Base-by-base conservation (phyloP, 1,139 yeast species). In the Protomyces pachydermus region DNA sequence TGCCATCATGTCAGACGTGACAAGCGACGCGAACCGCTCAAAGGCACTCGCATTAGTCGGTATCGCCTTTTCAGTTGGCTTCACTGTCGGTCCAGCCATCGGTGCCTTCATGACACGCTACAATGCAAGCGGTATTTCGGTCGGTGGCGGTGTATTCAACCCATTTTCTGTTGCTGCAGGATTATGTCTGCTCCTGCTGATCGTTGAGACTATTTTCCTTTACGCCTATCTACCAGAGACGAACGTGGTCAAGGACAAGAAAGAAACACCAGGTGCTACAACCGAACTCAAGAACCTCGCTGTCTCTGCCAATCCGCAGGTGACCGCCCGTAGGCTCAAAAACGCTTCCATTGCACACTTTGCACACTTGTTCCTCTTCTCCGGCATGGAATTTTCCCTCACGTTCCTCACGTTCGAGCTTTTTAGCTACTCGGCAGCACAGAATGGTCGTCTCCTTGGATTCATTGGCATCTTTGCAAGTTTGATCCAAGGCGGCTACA, bases 1-100 rank as follows among this genome's bases (percentile, higher is more conserved):
- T 38, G 64, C 64, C 32, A 60, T 60, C 60, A 60, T 60, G 60
- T 60, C 64, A 3, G 64, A 60, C 35, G 60, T 60, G 28, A 60
- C 64, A 53, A 60, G 60, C 58, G 58, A 54, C 18, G 58, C 58
- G 23, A 60, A 54, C 39, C 45, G 64, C 32, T 60, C 64, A 25
- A 48, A 56, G 34, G 58, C 60, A n/a, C 60, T 60, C 23, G 64
- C 60, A 3, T 48, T 60, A n/a, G 64, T 60, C 51, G 64, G 64
- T 25, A 60, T 60, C 38, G 64, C 64, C 54, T 60, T 60, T 28
- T 54, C 64, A 5, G 55, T 60, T 18, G 58, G 60, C 12, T 60
- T 60, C 60, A 60, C 64, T 28, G 60, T 60, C 55, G 64, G 64
- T 12, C 64, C 64, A 2, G 64, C 64, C 8, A 54, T 60, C 32